Conservation (phyloP, 2,329 filamentous ascomycete genomes). For the Tolypocladium tropicale region DNA sequence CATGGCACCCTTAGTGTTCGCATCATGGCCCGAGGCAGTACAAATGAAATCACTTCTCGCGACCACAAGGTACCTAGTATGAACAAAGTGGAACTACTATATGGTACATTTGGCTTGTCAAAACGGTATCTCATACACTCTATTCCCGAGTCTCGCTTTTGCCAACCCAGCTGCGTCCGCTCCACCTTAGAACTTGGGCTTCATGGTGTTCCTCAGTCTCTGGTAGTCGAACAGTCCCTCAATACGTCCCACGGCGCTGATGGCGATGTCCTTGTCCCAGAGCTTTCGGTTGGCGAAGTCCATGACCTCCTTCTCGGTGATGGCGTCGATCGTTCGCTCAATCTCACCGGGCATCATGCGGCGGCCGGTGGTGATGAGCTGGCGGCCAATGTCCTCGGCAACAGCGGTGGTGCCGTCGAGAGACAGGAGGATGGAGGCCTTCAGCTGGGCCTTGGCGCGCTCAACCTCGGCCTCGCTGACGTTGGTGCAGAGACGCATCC, state of each 20-base stretch:
- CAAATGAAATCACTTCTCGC: constrained; percentile 14
- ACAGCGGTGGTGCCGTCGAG: constrained; percentile 96
- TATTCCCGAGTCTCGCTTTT: constrained; percentile 35
- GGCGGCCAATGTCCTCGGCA: constrained; percentile 95
- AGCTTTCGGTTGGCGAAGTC: constrained; percentile 88
- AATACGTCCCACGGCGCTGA: constrained; percentile 86
- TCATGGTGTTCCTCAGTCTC: constrained; percentile 75
- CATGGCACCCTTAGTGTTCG: too few species aligned
- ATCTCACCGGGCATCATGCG: constrained; percentile 88
- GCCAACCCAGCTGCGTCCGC: constrained; percentile 17
- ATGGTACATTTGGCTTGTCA: constrained; percentile 42
- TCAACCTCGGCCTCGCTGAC: constrained; percentile 87
- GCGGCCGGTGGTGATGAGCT: constrained; percentile 94
- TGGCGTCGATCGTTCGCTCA: constrained; percentile 77
- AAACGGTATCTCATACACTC: constrained; percentile 47
- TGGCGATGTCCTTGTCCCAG: constrained; percentile 94
- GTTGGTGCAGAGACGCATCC: constrained; percentile 85
- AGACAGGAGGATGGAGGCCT: constrained; percentile 93
- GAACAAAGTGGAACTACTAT: constrained; percentile 30
- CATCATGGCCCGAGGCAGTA: not conserved
- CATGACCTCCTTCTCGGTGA: constrained; percentile 96
- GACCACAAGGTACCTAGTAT: constrained; percentile 21
- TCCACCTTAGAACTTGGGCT: constrained; percentile 54
- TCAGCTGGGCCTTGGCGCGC: constrained; percentile 97
- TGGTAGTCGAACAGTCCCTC: constrained; percentile 78